These are phyloP conservation scores for Chamaenerion angustifolium DNA, from an alignment of 345 rosid genomes.

Conservation along the genomic window DNA sequence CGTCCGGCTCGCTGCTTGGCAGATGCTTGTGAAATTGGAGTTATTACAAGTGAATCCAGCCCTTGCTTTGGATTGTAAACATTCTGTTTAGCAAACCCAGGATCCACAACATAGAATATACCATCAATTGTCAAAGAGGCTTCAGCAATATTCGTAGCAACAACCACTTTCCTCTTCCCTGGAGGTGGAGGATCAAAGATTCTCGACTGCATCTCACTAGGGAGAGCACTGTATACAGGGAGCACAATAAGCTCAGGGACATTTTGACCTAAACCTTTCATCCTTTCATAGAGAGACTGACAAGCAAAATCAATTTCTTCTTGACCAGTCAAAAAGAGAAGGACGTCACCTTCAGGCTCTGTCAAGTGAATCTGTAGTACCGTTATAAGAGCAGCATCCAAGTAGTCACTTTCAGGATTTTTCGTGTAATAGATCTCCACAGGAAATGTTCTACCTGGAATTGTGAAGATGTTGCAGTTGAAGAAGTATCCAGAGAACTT, in stretches of 20 bases:
- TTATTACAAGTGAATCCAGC: conserved; percentile 58
- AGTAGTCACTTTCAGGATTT: conserved; percentile 75
- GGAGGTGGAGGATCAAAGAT: conserved; percentile 77
- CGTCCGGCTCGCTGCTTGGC: conserved; percentile 84
- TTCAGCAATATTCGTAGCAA: conserved; percentile 81
- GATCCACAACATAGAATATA: conserved; percentile 69
- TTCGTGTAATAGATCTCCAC: conserved; percentile 68
- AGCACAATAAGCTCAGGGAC: conserved; percentile 69
- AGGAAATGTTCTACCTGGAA: conserved; percentile 77
- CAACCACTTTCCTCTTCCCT: conserved; percentile 74
- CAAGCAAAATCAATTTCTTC: conserved; percentile 82
- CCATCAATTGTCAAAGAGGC: conserved; percentile 77
- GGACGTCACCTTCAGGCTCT: conserved; percentile 81
- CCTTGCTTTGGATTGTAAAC: conserved; percentile 77
- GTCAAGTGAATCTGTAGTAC: conserved; percentile 74
- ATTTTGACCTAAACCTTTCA: conserved; percentile 57
- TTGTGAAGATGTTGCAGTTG: conserved; percentile 67
- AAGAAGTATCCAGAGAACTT: conserved; percentile 73
- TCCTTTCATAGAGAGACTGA: conserved; percentile 53
- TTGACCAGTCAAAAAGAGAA: conserved; percentile 77
- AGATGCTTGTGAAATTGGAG: conserved; percentile 82
- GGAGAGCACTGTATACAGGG: conserved; percentile 79
- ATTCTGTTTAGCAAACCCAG: conserved; percentile 74
- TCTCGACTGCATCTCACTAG: conserved; percentile 83
- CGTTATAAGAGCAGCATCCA: conserved; percentile 65